Evolutionary conservation across 73 alveolate genomes (phyloP).

Genomic region (Paramecium bursaria): DNA sequence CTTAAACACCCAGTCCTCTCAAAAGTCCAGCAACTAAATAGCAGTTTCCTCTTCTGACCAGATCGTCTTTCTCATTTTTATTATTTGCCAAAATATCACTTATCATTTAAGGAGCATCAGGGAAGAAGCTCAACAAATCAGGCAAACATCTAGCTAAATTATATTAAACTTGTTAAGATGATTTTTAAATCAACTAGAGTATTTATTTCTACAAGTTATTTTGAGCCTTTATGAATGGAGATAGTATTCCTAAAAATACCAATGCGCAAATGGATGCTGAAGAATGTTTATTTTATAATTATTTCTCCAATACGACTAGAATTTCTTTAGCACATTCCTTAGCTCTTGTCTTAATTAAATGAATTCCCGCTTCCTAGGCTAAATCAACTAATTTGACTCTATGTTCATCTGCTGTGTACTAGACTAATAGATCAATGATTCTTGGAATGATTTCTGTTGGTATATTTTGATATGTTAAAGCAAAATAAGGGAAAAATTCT

Average conservation of each 20-base stretch:
- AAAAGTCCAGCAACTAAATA: conserved; percentile 80
- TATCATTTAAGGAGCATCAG: conserved; percentile 73
- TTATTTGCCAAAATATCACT: conserved; percentile 68
- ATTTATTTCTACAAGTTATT: conserved; percentile 72
- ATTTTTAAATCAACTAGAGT: conserved; percentile 73
- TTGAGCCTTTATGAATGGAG: conserved; percentile 70
- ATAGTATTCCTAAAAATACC: conserved; percentile 74
- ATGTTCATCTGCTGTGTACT: conserved; percentile 3
- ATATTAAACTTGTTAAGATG: conserved; percentile 71
- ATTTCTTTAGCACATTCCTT: conserved; percentile 65
- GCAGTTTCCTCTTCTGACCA: conserved; percentile 77
- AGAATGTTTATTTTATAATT: conserved; percentile 31
- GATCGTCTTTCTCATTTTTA: conserved; percentile 48
- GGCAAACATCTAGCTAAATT: conserved; percentile 78
- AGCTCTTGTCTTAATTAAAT: conserved; percentile 61
- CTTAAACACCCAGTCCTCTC: conserved; percentile 77
- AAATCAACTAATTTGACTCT: conserved; percentile 48
- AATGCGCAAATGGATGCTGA: conserved; percentile 70
- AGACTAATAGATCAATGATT: conserved; percentile 2
- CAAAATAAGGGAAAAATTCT: conserved; percentile 49
- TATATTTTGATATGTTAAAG: neutral
- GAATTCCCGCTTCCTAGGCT: conserved; percentile 72
- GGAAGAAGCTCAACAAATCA: conserved; percentile 79
- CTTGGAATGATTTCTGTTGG: neutral
- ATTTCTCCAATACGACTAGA: conserved; percentile 61